Evolutionary conservation across 805 yeast genomes (phyloP), one percentile per base, ranked within the genome.

Genomic region (Wickerhamomyces bovis): DNA sequence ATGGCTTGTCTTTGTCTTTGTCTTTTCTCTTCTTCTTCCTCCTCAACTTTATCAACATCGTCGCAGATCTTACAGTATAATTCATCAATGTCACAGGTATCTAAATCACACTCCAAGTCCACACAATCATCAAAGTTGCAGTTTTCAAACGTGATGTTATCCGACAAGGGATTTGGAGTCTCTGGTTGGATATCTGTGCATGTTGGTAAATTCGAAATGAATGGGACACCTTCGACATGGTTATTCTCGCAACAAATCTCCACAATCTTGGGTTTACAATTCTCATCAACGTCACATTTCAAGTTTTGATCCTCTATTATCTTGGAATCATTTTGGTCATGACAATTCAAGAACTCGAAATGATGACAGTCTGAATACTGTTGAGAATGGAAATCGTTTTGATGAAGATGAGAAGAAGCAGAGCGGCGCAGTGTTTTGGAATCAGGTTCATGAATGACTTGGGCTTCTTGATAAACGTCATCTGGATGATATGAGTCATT

Each of bases 221-320:
- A 43, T 2, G 47, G 44, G 30, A 42, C 22, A 15, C 41, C 46
- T 2, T 36, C 41, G 8, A n/a, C 13, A 51, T 68, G 72, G 6
- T 60, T 54, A 31, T 61, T 58, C 25, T 69, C 72, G 56, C 75
- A 71, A 46, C 75, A 70, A 1, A 70, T 61, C 49, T 70, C 75
- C 35, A 71, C 55, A 16, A 70, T 55, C 48, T 65, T 66, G 0
- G 75, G 73, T 43, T 57, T 60, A 51, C 73, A 69, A 36, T 56
- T 48, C 45, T 64, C 63, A 50, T 50, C 54, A 38, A 50, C 56
- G 12, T 51, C 57, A 57, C 58, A 60, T 2, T 43, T 40, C 18
- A 55, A 13, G 20, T 30, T 39, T 6, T 53, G 43, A 28, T 50
- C 49, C 39, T 60, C 61, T 8, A 49, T 31, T 2, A 53, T 50